These are phyloP conservation scores for Lophiostoma macrostomum DNA, from an alignment of 495 filamentous ascomycete genomes.

Conservation along the genomic window DNA sequence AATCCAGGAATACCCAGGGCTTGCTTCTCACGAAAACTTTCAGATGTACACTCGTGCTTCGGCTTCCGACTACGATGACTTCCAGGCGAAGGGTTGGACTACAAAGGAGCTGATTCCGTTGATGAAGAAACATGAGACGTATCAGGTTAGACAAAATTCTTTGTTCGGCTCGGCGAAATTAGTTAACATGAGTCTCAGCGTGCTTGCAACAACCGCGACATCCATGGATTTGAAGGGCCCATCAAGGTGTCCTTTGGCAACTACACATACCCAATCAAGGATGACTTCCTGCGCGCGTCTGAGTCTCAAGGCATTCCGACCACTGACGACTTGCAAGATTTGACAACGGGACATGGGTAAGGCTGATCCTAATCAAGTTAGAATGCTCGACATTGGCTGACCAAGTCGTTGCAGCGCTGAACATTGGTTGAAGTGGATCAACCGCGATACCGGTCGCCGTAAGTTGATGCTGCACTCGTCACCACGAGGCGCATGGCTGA, in stretches of 20 bases:
- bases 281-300: conserved; percentile 76
- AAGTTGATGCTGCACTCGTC: too few relatives aligned
- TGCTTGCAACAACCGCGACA: conserved; percentile 65
- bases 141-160: conserved; percentile 49
- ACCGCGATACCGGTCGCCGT: conserved; percentile 60
- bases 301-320: conserved; percentile 73
- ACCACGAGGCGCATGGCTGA: too few relatives aligned
- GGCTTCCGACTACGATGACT: conserved; percentile 81
- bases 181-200: conserved; percentile 41
- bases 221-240: conserved; percentile 76
- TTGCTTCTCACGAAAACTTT: background rate
- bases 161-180: background rate
- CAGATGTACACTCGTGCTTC: conserved; percentile 85
- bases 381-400: too few relatives aligned
- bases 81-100: conserved; percentile 75
- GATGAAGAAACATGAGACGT: conserved; percentile 81
- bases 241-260: conserved; percentile 84
- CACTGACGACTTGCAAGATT: conserved; percentile 44
- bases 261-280: conserved; percentile 49
- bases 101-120: conserved; percentile 75
- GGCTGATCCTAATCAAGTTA: too few relatives aligned
- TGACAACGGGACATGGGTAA: conserved; percentile 42
- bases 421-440: conserved; percentile 47
- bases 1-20: too few relatives aligned
- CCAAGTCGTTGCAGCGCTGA: too few relatives aligned